Evolutionary conservation across 768 basidiomycete genomes (phyloP).

Genomic region (Pleurotus tuber-regium): DNA sequence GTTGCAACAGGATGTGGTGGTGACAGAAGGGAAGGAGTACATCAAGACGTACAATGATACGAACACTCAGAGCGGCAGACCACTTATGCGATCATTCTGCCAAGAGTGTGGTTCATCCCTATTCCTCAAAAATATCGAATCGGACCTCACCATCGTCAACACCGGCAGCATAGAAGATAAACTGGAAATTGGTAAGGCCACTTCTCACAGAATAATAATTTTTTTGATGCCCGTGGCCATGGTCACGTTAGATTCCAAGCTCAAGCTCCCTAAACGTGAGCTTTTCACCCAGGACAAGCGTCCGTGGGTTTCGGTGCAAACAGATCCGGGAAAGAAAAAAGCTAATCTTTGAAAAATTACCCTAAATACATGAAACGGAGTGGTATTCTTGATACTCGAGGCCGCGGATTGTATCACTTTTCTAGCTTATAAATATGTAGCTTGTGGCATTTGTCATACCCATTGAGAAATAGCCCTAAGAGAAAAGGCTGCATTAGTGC

Average conservation of each 20-base stretch:
- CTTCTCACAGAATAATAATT: too few relatives aligned
- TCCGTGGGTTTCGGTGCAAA: not conserved
- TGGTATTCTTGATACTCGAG: too few relatives aligned
- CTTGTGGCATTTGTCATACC: too few relatives aligned
- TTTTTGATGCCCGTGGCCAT: too few relatives aligned
- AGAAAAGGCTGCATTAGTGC: too few relatives aligned
- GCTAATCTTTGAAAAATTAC: not conserved
- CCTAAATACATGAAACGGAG: too few relatives aligned
- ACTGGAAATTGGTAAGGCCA: not conserved
- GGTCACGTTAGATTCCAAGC: not conserved
- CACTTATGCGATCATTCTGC: constrained; percentile 25
- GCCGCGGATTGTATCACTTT: not conserved
- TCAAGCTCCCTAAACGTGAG: constrained; percentile 4
- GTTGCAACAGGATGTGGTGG: constrained; percentile 17
- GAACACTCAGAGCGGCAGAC: constrained; percentile 21
- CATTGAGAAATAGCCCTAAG: too few relatives aligned
- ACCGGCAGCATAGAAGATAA: constrained; percentile 5
- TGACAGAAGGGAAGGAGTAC: constrained; percentile 21
- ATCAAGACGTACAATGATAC: constrained; percentile 22
- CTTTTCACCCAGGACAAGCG: not conserved
- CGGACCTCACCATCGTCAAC: constrained; percentile 3
- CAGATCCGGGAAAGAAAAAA: not conserved
- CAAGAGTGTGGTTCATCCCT: constrained; percentile 23
- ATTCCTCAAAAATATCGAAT: constrained; percentile 17
- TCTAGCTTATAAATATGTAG: not conserved